Conservation (phyloP, 371 early-diverging fungal genomes). For the Haplosporangium sp. region DNA sequence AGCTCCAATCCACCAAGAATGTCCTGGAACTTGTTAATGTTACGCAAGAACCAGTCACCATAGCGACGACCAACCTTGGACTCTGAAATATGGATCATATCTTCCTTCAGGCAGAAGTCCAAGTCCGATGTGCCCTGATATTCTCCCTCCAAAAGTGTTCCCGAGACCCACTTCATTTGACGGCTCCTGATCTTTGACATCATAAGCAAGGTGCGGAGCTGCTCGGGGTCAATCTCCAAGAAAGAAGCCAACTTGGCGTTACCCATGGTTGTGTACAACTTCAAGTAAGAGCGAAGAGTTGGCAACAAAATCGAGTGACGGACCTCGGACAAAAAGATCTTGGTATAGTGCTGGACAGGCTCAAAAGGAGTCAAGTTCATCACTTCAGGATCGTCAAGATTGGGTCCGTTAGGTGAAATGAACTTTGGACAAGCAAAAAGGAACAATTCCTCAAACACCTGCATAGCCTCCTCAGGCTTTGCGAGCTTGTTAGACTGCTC, state of each 20-base stretch:
- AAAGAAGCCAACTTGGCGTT: conserved; percentile 91
- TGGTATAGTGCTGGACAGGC: conserved; percentile 82
- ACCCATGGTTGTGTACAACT: conserved; percentile 92
- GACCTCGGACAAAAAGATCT: conserved; percentile 88
- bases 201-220: conserved; percentile 79
- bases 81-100: conserved; percentile 95
- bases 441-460: conserved; percentile 90
- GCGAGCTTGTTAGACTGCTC: conserved; percentile 88
- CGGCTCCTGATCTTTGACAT: conserved; percentile 94
- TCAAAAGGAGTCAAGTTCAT: conserved; percentile 60
- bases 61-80: conserved; percentile 92
- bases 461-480: conserved; percentile 81
- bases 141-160: conserved; percentile 85
- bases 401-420: conserved; percentile 86
- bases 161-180: conserved; percentile 83
- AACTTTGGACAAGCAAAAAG: conserved; percentile 95
- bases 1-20: conserved; percentile 56
- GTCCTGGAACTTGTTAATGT: conserved; percentile 85
- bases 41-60: conserved; percentile 96
- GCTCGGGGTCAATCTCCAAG: conserved; percentile 84
- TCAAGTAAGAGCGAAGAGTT: conserved; percentile 92
- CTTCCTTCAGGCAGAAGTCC: conserved; percentile 92
- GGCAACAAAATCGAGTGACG: conserved; percentile 87
- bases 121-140: conserved; percentile 84
- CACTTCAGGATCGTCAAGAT: conserved; percentile 69